phyloP scores from a whole-genome alignment of 1,284 basidiomycete species.

The Phellopilus nigrolimitatus region DNA sequence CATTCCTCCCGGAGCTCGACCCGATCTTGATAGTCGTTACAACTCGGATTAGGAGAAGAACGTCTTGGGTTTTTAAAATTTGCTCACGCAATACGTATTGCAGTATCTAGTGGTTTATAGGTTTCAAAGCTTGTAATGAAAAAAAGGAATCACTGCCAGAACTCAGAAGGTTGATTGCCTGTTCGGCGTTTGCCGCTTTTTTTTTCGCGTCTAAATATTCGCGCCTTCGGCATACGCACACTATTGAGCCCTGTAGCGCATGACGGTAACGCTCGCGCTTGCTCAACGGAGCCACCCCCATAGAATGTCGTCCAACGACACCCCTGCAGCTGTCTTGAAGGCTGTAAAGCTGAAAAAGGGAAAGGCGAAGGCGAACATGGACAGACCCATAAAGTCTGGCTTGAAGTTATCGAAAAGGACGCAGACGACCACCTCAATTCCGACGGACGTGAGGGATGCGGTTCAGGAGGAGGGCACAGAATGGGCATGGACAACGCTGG shows the following conservation, averaged over 20 bases:
- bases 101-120: not conserved
- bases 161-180: too few relatives aligned
- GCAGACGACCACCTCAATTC: not conserved
- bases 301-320: not conserved
- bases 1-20: conserved; percentile 1
- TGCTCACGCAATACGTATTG: not conserved
- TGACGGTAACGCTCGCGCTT: not conserved
- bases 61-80: not conserved
- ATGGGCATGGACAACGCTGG: conserved; percentile 72
- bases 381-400: not conserved
- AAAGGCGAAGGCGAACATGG: conserved; percentile 15
- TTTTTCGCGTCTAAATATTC: too few relatives aligned
- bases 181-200: too few relatives aligned
- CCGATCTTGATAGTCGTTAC: not conserved
- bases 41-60: not conserved
- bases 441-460: not conserved
- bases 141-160: too few relatives aligned
- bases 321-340: not conserved
- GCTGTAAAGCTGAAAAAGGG: not conserved
- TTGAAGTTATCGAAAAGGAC: not conserved
- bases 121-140: not conserved
- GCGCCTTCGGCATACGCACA: not conserved
- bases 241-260: not conserved
- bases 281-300: not conserved
- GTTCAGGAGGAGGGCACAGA: conserved; percentile 29